Base-by-base conservation (phyloP, 306 rosid genomes). In the Citrullus colocynthis region DNA sequence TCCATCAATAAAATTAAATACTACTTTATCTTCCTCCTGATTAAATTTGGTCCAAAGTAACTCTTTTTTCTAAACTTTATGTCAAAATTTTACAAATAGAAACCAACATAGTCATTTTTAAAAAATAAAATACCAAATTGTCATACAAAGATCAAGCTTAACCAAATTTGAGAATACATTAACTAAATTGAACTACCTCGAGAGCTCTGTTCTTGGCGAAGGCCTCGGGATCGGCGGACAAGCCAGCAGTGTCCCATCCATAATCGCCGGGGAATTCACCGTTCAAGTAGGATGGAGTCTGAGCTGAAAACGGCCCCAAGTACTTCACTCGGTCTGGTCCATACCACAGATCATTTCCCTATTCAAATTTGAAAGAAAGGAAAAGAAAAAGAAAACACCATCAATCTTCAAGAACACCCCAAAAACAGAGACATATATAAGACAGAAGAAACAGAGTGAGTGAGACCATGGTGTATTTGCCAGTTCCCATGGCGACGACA, bases 391-490 rank as follows among this genome's bases (percentile, higher is more conserved):
- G 2, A 24, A 45, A 21, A n/a, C 3, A 12, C 48, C 51, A 37
- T 65, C 24, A 65, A 37, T 66, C 34, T 15, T 18, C 63, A 36
- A 13, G 17, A 32, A 74, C 13, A 64, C 20, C 39, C 21, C 24
- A n/a, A 39, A 77, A 57, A 39, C 28, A 55, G n/a, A 55, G 17
- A 48, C 0, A 48, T 0, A 48, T 12, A 48, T 12, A 52, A 16
- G 15, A 15, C 5, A 52, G 0, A 16, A 52, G 16, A 15, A 5
- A 52, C n/a, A 52, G 20, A 79, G 37, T 67, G 34, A 54, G 15
- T 42, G 21, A 57, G 52, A 92, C 98, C 98, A 95, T 95, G 78
- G 97, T 87, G 86, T 84, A 88, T 84, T 85, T 95, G 4, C 84
- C 85, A 64, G 90, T 78, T 79, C 96, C 98, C 90, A 89, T 79